A percentile compares a stretch with the other conserved stretches of the same genome.
Conservation (phyloP, 768 basidiomycete species). For the Suillus tomentosus region DNA sequence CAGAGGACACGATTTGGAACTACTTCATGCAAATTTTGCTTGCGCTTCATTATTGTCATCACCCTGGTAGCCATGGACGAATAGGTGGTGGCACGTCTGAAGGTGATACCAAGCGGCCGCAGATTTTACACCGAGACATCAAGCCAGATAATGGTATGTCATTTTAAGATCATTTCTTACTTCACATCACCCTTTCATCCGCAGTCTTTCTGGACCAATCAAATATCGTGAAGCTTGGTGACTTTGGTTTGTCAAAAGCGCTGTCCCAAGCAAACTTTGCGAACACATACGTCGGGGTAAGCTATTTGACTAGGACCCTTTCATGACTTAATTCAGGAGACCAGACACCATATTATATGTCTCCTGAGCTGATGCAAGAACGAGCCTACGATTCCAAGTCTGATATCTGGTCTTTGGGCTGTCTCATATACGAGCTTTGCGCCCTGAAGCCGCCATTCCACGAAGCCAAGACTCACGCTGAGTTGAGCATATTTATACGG, state of each 20-base stretch:
- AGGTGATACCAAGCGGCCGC: constrained; percentile 55
- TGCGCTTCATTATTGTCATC: constrained; percentile 92
- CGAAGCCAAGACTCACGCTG: constrained; percentile 87
- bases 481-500: constrained; percentile 83
- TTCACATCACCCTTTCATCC: not conserved
- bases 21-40: constrained; percentile 93
- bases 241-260: constrained; percentile 95
- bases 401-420: constrained; percentile 98
- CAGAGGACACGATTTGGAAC: constrained; percentile 94
- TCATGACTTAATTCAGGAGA: constrained; percentile 40
- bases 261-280: constrained; percentile 88
- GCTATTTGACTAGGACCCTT: constrained; percentile 29
- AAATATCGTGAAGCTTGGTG: constrained; percentile 91
- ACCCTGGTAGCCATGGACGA: constrained; percentile 57
- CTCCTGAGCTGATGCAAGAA: constrained; percentile 96
- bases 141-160: constrained; percentile 94
- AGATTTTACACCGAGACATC: constrained; percentile 91
- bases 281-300: constrained; percentile 94
- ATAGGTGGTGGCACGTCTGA: constrained; percentile 41
- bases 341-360: constrained; percentile 99
- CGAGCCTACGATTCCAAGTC: constrained; percentile 97
- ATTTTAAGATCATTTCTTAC: not conserved
- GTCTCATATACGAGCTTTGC: constrained; percentile 95
- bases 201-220: constrained; percentile 87
- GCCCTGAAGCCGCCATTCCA: constrained; percentile 93